These are phyloP conservation scores for Scedosporium dehoogii DNA, from an alignment of 2,329 filamentous ascomycete species.

Conservation along the genomic window DNA sequence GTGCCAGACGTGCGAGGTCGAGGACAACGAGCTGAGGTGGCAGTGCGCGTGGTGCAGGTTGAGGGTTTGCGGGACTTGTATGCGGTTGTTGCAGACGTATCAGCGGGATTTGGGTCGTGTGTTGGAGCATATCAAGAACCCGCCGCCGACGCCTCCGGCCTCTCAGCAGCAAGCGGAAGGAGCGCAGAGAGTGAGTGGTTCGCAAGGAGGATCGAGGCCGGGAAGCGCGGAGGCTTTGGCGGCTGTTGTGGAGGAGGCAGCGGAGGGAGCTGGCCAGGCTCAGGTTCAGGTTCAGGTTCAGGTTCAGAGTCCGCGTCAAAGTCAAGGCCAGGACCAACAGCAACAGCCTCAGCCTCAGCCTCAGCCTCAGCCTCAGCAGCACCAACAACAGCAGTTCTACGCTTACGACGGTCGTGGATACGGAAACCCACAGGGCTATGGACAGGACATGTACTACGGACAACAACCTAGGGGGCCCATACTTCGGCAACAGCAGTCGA, in stretches of 20 bases:
- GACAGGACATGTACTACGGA: background rate
- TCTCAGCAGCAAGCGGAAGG: constrained; percentile 13
- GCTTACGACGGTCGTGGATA: background rate
- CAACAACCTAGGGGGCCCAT: background rate
- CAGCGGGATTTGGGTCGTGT: constrained; percentile 33
- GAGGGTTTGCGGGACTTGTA: constrained; percentile 40
- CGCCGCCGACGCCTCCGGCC: constrained; percentile 9
- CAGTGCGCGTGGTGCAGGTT: constrained; percentile 40
- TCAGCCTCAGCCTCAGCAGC: too few species aligned
- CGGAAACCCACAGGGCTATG: background rate
- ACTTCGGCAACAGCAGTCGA: background rate
- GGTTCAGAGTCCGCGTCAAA: background rate
- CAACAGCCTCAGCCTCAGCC: background rate
- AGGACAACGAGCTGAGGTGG: constrained; percentile 34
- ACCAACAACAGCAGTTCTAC: background rate
- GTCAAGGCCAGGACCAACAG: background rate
- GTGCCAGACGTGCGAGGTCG: constrained; percentile 41
- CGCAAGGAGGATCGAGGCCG: background rate
- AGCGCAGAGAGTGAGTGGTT: constrained; percentile 7
- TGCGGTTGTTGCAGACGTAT: constrained; percentile 28
- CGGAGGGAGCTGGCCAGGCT: background rate
- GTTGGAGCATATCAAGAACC: constrained; percentile 20
- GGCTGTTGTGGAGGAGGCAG: background rate
- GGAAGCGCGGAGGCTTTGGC: background rate
- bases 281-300: background rate